Percentiles rank a stretch among this genome's conserved stretches.
phyloP scores from a whole-genome alignment of 1,139 yeast species.

The Schizosaccharomyces versatilis region DNA sequence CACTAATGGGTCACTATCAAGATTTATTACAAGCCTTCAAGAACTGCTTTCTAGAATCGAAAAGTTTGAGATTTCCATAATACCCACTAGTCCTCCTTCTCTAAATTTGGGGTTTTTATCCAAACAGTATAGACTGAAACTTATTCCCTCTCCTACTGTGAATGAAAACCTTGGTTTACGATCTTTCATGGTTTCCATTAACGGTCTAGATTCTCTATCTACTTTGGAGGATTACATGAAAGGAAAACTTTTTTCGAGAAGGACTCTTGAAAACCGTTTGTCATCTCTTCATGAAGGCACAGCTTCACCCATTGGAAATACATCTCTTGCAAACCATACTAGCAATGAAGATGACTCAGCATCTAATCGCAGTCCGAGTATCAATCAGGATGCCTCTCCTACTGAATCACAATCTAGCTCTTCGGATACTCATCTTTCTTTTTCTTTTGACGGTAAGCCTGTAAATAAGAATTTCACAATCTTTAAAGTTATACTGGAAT shows the following conservation, averaged over 20 bases:
- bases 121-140: slow-evolving; percentile 41
- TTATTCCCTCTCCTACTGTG: slow-evolving; percentile 22
- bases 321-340: too few species aligned
- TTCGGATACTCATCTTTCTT: too few species aligned
- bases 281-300: background rate
- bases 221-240: slow-evolving; percentile 39
- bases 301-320: too few species aligned
- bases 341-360: too few species aligned
- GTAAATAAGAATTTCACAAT: too few species aligned
- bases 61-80: slow-evolving; percentile 46
- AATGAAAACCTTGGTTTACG: slow-evolving; percentile 14
- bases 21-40: slow-evolving; percentile 37
- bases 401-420: too few species aligned
- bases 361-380: too few species aligned
- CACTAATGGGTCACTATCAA: slow-evolving; percentile 7
- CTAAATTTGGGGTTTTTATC: slow-evolving; percentile 40
- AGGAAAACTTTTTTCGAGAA: slow-evolving; percentile 7
- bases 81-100: slow-evolving; percentile 7
- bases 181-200: slow-evolving; percentile 41
- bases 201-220: slow-evolving; percentile 69
- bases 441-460: too few species aligned
- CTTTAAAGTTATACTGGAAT: too few species aligned
- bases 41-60: slow-evolving; percentile 59
- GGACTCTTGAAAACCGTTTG: background rate
- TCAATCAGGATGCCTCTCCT: too few species aligned